A percentile compares a stretch with the other conserved stretches of the same genome.
Conservation (phyloP, 2,329 filamentous ascomycete genomes). For the Macroventuria anomochaeta region DNA sequence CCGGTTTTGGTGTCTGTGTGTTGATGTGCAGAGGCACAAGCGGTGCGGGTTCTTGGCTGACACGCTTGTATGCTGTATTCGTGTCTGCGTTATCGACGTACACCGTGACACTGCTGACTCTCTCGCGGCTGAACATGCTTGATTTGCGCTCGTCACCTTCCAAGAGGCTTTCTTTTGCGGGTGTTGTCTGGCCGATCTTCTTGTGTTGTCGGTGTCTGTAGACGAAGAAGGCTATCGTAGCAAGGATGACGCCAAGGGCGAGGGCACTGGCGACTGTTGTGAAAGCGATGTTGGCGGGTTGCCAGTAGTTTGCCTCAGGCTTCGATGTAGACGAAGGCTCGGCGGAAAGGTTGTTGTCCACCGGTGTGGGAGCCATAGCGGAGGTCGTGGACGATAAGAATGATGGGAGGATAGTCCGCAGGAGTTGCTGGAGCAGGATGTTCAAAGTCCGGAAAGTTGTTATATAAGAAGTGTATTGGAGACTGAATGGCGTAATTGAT, state of each 20-base stretch:
- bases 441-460: background rate
- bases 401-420: background rate
- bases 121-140: conserved; percentile 43
- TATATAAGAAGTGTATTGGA: conserved; percentile 12
- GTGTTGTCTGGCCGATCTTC: conserved; percentile 28
- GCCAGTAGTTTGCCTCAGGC: conserved; percentile 28
- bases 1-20: conserved; percentile 20
- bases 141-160: conserved; percentile 38
- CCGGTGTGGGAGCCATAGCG: conserved; percentile 38
- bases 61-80: conserved; percentile 24
- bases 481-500: conserved; percentile 16
- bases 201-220: conserved; percentile 33
- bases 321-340: conserved; percentile 17
- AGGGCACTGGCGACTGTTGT: conserved; percentile 36
- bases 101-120: conserved; percentile 38
- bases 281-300: conserved; percentile 36
- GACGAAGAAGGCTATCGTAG: conserved; percentile 30
- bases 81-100: conserved; percentile 35
- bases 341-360: conserved; percentile 18
- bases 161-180: conserved; percentile 36
- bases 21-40: conserved; percentile 40
- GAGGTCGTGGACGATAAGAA: background rate
- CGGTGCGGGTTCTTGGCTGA: conserved; percentile 32
- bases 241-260: conserved; percentile 26
- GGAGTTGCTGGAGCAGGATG: background rate